Percentiles rank a stretch among this genome's conserved stretches.
Conservation (phyloP, 306 rosid species). For the Cyclanthera cordifolia region DNA sequence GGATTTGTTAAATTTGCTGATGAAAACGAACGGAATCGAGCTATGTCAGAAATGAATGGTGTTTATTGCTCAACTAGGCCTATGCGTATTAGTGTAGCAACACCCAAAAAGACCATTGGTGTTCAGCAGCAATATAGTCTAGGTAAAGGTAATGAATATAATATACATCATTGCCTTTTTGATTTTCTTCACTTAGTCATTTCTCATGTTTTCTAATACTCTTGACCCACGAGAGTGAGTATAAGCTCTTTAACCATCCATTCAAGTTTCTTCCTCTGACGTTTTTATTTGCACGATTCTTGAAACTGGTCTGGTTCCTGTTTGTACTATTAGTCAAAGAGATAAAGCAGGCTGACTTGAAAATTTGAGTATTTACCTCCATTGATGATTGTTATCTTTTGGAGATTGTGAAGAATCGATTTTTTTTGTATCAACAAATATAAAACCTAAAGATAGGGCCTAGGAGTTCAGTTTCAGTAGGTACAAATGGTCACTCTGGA, state of each 20-base stretch:
- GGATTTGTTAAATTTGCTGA: slow-evolving; percentile 88
- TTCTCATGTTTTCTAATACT: background rate
- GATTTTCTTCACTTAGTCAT: background rate
- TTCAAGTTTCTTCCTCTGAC: background rate
- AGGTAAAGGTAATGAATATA: slow-evolving; percentile 34
- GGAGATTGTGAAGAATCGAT: too few species aligned
- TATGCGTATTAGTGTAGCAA: slow-evolving; percentile 88
- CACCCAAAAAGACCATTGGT: slow-evolving; percentile 58
- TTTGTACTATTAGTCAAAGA: background rate
- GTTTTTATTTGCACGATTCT: too few species aligned
- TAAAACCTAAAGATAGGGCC: too few species aligned
- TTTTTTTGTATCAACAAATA: background rate
- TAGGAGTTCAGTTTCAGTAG: background rate
- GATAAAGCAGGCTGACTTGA: background rate
- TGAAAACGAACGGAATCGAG: slow-evolving; percentile 72
- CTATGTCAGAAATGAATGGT: slow-evolving; percentile 88
- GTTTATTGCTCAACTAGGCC: slow-evolving; percentile 80
- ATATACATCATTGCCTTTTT: background rate
- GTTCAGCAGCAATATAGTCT: slow-evolving; percentile 52
- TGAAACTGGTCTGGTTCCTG: background rate
- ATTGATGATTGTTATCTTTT: background rate
- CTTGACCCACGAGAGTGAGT: background rate
- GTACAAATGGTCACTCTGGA: background rate
- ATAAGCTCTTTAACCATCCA: background rate
- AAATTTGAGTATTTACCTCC: slow-evolving; percentile 1